Evolutionary conservation across 2,329 filamentous ascomycete genomes (phyloP), one percentile per base, ranked within the genome.

Genomic region (Diaporthe ampelina): DNA sequence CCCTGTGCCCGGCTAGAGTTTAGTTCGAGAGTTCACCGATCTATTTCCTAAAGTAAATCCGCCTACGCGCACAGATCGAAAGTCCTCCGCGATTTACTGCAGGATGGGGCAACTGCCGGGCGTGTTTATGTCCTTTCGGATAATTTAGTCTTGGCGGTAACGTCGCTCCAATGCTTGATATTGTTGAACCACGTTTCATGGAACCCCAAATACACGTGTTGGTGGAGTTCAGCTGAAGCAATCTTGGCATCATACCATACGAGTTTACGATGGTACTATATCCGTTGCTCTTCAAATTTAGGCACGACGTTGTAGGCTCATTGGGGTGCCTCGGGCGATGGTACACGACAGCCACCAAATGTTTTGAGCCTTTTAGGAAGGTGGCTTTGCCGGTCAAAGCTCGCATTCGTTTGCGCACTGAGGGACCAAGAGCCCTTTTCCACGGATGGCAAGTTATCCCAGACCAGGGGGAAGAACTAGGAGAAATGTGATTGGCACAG

Each of bases 131-230:
- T 40, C n/a, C 6, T 40, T 11, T 35, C 63, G 63, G 63, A 13
- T 68, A 68, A 54, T 68, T 5, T 35, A 6, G n/a, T 13, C 63
- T 68, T 68, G 63, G 63, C 63, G 32, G 1, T 29, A 24, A 24
- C n/a, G n/a, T 10, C n/a, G 48, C 15, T 52, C 6, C n/a, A 52
- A 52, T 24, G 48, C n/a, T 52, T 13, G n/a, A 52, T 52, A 52
- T 26, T 52, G n/a, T 52, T 11, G n/a, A 13, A 26, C 4, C n/a
- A 24, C 13, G n/a, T 6, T 15, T 52, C n/a, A 26, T 26, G 48
- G 13, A 6, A 1, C 17, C 1, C 4, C 10, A 13, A 52, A n/a
- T 24, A n/a, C 10, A 10, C 11, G 7, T 1, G 37, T 13, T n/a
- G 35, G 8, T 19, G 29, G 19, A 3, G 1, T 19, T 32, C 26